Evolutionary conservation across 169 alveolate species (phyloP).

Genomic region (Pseudocohnilembus persalinus): DNA sequence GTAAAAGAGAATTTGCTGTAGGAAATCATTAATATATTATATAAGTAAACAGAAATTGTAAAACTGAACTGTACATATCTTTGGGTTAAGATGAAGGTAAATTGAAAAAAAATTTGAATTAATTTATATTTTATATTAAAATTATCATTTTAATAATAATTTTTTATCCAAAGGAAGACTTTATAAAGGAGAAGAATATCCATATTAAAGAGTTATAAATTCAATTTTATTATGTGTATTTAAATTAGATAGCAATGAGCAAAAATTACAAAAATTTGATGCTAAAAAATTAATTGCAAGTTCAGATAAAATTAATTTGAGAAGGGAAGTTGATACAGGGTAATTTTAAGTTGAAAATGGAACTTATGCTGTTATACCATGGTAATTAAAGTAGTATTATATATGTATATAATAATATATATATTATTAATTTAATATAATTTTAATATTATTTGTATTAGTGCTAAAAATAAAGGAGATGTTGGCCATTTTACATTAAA

Average conservation of each 20-base stretch:
- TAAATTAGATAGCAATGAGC: conserved; percentile 46
- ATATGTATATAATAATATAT: too few species aligned
- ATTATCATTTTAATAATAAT: not conserved
- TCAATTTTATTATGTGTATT: conserved; percentile 63
- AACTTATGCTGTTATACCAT: not conserved
- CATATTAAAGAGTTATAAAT: conserved; percentile 68
- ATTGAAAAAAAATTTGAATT: not conserved
- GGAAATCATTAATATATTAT: conserved; percentile 66
- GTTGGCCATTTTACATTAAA: not conserved
- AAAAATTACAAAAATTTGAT: conserved; percentile 47
- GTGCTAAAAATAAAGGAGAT: not conserved
- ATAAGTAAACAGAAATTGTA: conserved; percentile 32
- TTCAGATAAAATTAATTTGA: conserved; percentile 56
- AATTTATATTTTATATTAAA: too few species aligned
- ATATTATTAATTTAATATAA: too few species aligned
- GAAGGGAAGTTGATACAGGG: conserved; percentile 66
- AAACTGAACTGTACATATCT: conserved; percentile 63
- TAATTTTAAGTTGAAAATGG: conserved; percentile 1
- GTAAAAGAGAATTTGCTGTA: conserved; percentile 54
- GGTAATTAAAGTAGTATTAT: not conserved
- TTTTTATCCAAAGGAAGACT: conserved; percentile 39
- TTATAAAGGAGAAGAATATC: conserved; percentile 59
- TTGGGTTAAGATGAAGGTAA: conserved; percentile 82
- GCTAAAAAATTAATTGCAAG: conserved; percentile 38
- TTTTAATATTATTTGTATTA: too few species aligned